Evolutionary conservation across 1,139 yeast genomes (phyloP).

Genomic region (Candida pseudoviswanathii): DNA sequence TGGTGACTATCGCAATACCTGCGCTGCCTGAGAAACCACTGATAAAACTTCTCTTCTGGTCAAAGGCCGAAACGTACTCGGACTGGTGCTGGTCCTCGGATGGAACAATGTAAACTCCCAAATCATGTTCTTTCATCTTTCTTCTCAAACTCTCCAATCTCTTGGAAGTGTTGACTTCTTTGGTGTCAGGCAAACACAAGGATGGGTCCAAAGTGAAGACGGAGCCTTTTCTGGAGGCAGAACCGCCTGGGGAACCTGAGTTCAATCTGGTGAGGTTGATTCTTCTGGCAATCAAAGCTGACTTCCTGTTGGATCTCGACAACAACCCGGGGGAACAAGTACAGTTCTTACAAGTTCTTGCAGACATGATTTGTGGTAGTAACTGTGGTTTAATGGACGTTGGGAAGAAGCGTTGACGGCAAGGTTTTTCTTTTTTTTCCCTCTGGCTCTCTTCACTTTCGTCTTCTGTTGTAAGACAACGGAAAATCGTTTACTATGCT

Average conservation of each 20-base stretch:
- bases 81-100: slow-evolving; percentile 94
- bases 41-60: slow-evolving; percentile 83
- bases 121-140: slow-evolving; percentile 61
- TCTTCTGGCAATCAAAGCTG: slow-evolving; percentile 53
- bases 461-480: no score
- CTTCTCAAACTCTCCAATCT: slow-evolving; percentile 65
- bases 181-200: slow-evolving; percentile 46
- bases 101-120: slow-evolving; percentile 83
- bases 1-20: slow-evolving; percentile 85
- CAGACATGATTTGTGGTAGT: no score
- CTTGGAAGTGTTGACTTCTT: slow-evolving; percentile 57
- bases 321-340: slow-evolving; percentile 81
- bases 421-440: neutral
- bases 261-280: slow-evolving; percentile 40
- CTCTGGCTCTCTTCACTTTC: no score
- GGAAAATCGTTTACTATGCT: no score
- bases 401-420: neutral
- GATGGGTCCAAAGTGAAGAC: slow-evolving; percentile 52
- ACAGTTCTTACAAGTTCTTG: slow-evolving; percentile 44
- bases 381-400: neutral
- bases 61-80: slow-evolving; percentile 80
- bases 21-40: slow-evolving; percentile 95
- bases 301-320: slow-evolving; percentile 62
- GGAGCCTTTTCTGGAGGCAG: slow-evolving; percentile 44
- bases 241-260: slow-evolving; percentile 11